Conservation (phyloP, 179 eudicot species). For the Amaranthus tricolor region DNA sequence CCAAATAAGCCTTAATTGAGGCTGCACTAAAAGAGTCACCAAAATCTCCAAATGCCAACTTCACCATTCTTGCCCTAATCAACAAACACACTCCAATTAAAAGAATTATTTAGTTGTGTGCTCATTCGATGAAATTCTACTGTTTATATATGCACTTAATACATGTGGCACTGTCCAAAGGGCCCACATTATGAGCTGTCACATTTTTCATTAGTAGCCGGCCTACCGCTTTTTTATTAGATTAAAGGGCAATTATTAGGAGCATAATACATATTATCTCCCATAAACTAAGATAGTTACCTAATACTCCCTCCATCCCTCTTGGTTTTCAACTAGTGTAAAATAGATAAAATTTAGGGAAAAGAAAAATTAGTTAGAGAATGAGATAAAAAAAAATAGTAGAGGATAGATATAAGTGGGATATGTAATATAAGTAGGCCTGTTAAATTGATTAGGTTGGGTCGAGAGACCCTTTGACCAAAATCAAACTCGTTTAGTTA, state of each 20-base stretch:
- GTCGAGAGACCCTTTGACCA: too few species aligned
- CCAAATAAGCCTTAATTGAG: slow-evolving; percentile 32
- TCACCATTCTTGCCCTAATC: slow-evolving; percentile 29
- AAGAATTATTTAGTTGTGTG: background rate
- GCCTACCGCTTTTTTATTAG: slow-evolving; percentile 28
- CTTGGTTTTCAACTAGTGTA: too few species aligned
- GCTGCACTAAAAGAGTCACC: slow-evolving; percentile 34
- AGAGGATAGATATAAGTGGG: too few species aligned
- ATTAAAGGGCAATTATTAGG: slow-evolving; percentile 21
- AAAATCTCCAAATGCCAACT: slow-evolving; percentile 29
- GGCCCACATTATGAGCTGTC: slow-evolving; percentile 30
- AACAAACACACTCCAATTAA: background rate
- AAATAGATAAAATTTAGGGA: too few species aligned
- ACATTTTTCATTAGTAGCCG: slow-evolving; percentile 22
- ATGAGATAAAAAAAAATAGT: too few species aligned
- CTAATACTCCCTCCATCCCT: background rate
- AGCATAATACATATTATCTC: slow-evolving; percentile 9
- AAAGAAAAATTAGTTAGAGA: too few species aligned
- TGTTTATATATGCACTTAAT: slow-evolving; percentile 24
- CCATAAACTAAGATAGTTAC: slow-evolving; percentile 15
- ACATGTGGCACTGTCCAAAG: slow-evolving; percentile 21
- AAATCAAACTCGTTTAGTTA: too few species aligned
- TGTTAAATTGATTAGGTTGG: too few species aligned
- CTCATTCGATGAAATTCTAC: slow-evolving; percentile 1
- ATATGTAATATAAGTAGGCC: too few species aligned